Evolutionary conservation across 805 yeast species (phyloP).

Genomic region (Ascoidea rubescens): DNA sequence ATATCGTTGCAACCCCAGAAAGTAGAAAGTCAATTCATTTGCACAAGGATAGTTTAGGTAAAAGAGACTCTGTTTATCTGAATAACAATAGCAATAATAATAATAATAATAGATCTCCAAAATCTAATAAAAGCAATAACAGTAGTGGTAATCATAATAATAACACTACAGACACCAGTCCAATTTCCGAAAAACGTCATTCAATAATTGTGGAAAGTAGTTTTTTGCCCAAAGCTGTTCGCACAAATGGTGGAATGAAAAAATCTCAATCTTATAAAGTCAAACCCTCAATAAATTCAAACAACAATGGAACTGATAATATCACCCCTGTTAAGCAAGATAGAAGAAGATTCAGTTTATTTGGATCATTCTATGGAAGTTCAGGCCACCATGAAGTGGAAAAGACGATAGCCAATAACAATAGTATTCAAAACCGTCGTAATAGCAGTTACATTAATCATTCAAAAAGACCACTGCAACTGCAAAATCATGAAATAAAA

Average conservation of each 20-base stretch:
- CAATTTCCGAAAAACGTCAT: neutral
- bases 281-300: neutral
- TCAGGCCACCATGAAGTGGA: conserved; percentile 4
- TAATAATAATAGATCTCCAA: conserved; percentile 6
- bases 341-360: conserved; percentile 26
- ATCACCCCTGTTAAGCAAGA: conserved; percentile 5
- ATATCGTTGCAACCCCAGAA: neutral
- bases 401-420: conserved; percentile 9
- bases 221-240: conserved; percentile 3
- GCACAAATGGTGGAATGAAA: conserved; percentile 4
- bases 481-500: conserved; percentile 5
- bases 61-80: conserved; percentile 1
- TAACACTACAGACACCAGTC: neutral
- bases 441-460: neutral
- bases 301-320: conserved; percentile 1
- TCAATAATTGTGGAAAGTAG: neutral
- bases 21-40: neutral
- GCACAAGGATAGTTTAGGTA: neutral
- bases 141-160: neutral
- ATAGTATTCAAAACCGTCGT: neutral
- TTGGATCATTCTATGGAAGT: conserved; percentile 19
- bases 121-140: neutral
- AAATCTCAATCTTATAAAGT: too few species aligned
- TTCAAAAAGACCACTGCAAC: conserved; percentile 4
- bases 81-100: conserved; percentile 5